Evolutionary conservation across 345 rosid genomes (phyloP), one percentile per base, ranked within the genome.

Genomic region (Cardamine chenopodiifolia): DNA sequence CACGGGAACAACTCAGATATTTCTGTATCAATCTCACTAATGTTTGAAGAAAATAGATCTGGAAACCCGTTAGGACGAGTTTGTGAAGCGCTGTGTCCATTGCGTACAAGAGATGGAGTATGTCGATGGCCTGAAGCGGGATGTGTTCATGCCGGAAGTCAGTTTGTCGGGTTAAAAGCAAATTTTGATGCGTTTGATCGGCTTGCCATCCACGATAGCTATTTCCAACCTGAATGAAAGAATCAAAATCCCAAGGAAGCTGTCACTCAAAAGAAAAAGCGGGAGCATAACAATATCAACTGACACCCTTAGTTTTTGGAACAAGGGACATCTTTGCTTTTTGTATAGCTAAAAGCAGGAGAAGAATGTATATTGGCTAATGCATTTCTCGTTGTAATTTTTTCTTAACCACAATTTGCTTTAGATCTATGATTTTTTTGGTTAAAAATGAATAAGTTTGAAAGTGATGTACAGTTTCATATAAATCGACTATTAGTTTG

Each of bases 111-210:
- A 14, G 92, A 90, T 31, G 92, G 96, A 76, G 89, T 87, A 69
- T 95, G 99, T 70, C 79, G 82, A 48, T 95, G 99, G 99, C 94
- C 99, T 3, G 97, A 92, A 70, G 88, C 89, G 0, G 92, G 87
- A 19, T 95, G 99, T 81, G 96, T 96, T 63, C 98, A 89, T 72
- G 74, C 86, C 17, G 79, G 90, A 76, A 90, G 98, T 78, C 99
- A 95, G 62, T 83, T 88, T 76, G 86, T 89, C 0, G 99, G 97
- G 37, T 77, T 95, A 57, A 92, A 83, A 78, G 97, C 97, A 42
- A 87, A 92, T 69, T 89, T 86, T 32, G 98, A 95, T 75, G 98
- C 99, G 34, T 83, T 95, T 65, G 98, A 95, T 62, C 82, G 83
- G 62, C 87, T 95, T 70, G 87, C 94, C 45, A 85, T 95, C 17